phyloP scores from a whole-genome alignment of 768 basidiomycete species.

The Ephemerocybe angulata region DNA sequence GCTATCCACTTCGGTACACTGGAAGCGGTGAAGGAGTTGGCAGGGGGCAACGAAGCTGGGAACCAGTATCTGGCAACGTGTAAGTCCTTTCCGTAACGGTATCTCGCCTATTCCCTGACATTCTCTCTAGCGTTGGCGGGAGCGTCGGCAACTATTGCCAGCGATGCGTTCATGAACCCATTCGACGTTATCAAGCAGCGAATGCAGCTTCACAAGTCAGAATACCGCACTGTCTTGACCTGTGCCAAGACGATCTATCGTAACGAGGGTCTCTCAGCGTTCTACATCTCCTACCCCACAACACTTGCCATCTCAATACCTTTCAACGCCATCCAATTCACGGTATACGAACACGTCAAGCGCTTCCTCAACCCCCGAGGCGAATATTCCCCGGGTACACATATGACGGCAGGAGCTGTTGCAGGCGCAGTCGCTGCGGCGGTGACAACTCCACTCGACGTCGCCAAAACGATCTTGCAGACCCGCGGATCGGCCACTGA shows the following conservation, averaged over 20 bases:
- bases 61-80: conserved; percentile 89
- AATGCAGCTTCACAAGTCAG: conserved; percentile 95
- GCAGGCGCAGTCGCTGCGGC: conserved; percentile 94
- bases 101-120: conserved; percentile 8
- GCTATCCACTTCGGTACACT: conserved; percentile 97
- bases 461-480: conserved; percentile 95
- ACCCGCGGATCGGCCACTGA: conserved; percentile 91
- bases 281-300: conserved; percentile 98
- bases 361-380: conserved; percentile 77
- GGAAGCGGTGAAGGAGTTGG: conserved; percentile 90
- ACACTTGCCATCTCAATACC: conserved; percentile 96
- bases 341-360: conserved; percentile 93
- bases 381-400: conserved; percentile 88
- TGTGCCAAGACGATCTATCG: conserved; percentile 83
- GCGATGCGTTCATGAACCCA: conserved; percentile 98
- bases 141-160: conserved; percentile 89
- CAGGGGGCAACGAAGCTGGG: conserved; percentile 76
- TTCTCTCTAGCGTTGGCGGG: conserved; percentile 73
- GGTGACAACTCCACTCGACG: conserved; percentile 94
- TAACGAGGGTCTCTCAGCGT: conserved; percentile 83
- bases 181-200: conserved; percentile 99
- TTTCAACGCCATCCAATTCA: conserved; percentile 97
- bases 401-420: conserved; percentile 87
- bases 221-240: conserved; percentile 82
- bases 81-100: conserved; percentile 37